Percentiles rank a stretch among this genome's conserved stretches.
Conservation (phyloP, 2,329 filamentous ascomycete species). For the Colletotrichum liriopes region DNA sequence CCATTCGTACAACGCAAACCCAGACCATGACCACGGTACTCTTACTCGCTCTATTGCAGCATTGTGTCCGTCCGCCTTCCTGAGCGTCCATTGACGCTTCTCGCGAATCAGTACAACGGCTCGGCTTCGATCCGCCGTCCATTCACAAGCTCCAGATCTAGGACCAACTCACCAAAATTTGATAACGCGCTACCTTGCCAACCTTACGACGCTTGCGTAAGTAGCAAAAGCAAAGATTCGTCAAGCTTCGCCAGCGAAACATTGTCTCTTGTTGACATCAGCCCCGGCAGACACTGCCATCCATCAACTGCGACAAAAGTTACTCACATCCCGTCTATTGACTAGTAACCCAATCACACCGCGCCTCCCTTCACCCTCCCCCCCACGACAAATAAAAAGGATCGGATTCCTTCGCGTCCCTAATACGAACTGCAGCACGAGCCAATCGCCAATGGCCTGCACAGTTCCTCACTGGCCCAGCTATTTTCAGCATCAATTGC, state of each 20-base stretch:
- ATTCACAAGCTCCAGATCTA: neutral
- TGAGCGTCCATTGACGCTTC: conserved; percentile 3
- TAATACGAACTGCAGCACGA: conserved; percentile 39
- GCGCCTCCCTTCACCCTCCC: conserved; percentile 1
- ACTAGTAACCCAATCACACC: conserved; percentile 18
- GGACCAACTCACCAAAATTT: neutral
- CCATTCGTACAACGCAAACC: conserved; percentile 11
- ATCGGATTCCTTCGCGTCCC: conserved; percentile 30
- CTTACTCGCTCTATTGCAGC: neutral
- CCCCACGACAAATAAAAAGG: neutral
- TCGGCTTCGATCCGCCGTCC: neutral
- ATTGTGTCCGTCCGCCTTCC: neutral
- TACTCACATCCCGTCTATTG: neutral
- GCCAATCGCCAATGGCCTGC: conserved; percentile 11
- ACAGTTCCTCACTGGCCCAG: neutral
- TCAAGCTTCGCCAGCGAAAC: conserved; percentile 13
- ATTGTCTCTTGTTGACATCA: neutral
- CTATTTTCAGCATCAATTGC: conserved; percentile 36
- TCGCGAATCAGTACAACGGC: neutral
- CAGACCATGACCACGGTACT: neutral
- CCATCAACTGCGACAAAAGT: conserved; percentile 2
- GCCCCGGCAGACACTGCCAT: neutral
- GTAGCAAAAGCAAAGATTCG: neutral
- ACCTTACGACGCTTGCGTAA: neutral
- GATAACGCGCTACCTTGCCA: conserved; percentile 6